Percentiles rank a stretch among this genome's conserved stretches.
Conservation (phyloP, 2,329 filamentous ascomycete genomes). For the Apiospora rasikravindrae region DNA sequence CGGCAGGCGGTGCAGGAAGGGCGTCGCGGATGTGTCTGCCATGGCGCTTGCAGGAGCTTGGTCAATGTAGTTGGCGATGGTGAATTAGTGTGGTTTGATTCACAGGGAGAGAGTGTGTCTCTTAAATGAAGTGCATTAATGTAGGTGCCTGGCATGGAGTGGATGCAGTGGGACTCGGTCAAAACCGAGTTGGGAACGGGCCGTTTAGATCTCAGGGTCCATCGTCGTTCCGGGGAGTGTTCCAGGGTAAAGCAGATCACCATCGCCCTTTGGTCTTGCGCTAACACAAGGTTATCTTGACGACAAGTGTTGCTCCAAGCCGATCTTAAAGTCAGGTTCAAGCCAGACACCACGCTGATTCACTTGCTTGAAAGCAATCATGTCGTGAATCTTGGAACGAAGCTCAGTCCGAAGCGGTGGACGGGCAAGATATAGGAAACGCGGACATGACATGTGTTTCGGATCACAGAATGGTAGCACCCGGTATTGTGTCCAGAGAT, state of each 20-base stretch:
- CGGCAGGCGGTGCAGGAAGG: background rate
- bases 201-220: background rate
- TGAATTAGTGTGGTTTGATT: background rate
- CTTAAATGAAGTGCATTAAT: too few species aligned
- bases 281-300: background rate
- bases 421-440: too few species aligned
- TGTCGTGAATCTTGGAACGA: too few species aligned
- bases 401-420: too few species aligned
- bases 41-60: background rate
- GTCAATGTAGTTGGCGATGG: background rate
- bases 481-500: too few species aligned
- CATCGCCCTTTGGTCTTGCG: background rate
- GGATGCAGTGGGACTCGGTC: too few species aligned
- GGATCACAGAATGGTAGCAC: too few species aligned
- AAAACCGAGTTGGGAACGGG: background rate
- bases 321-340: background rate
- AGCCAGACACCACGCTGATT: too few species aligned
- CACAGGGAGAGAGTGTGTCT: background rate
- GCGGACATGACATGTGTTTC: too few species aligned
- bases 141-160: too few species aligned
- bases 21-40: background rate
- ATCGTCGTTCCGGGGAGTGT: background rate
- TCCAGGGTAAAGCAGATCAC: background rate
- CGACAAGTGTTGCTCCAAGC: background rate
- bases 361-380: too few species aligned